phyloP scores from a whole-genome alignment of 352 stramenopile genomes.

The Plasmopara viticola region DNA sequence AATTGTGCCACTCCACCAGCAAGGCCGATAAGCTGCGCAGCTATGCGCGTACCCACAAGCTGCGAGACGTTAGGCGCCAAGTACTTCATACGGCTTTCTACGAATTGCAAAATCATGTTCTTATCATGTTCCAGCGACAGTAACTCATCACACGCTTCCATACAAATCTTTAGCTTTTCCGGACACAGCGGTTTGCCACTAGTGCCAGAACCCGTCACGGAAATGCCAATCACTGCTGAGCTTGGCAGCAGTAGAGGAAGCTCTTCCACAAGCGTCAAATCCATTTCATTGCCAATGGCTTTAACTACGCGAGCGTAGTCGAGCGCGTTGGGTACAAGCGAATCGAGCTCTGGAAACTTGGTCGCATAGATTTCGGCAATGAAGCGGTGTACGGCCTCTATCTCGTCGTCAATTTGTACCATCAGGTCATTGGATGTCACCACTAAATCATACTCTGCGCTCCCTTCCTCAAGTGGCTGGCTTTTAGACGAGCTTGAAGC shows the following conservation, averaged over 20 bases:
- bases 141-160: conserved; percentile 81
- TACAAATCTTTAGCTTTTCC: conserved; percentile 65
- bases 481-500: no score
- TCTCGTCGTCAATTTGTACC: conserved; percentile 92
- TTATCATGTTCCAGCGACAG: conserved; percentile 85
- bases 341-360: conserved; percentile 94
- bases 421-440: conserved; percentile 91
- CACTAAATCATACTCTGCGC: conserved; percentile 72
- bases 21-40: conserved; percentile 91
- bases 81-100: conserved; percentile 89
- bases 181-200: conserved; percentile 73
- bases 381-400: conserved; percentile 86
- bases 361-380: conserved; percentile 87
- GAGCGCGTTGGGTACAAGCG: conserved; percentile 86
- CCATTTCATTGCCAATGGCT: conserved; percentile 90
- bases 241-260: conserved; percentile 88
- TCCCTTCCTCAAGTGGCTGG: conserved; percentile 52
- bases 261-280: conserved; percentile 84
- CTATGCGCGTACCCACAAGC: conserved; percentile 92
- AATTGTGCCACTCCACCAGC: conserved; percentile 93
- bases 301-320: conserved; percentile 93
- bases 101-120: conserved; percentile 84
- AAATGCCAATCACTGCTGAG: conserved; percentile 93
- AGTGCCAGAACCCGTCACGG: conserved; percentile 89
- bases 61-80: conserved; percentile 92